Evolutionary conservation across 305 asterid species (phyloP).

Genomic region (Striga hermonthica): DNA sequence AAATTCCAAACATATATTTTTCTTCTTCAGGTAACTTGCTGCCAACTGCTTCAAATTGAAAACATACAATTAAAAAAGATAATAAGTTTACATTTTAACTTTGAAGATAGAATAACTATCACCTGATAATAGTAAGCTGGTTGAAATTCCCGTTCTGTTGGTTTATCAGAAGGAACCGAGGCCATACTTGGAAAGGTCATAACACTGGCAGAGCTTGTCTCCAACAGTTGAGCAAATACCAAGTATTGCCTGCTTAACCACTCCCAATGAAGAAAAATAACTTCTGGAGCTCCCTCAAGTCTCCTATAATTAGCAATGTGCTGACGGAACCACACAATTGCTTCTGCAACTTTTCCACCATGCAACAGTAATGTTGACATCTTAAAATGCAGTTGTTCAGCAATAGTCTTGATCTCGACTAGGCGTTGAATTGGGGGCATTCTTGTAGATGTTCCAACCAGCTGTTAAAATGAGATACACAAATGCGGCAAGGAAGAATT

Average conservation of each 20-base stretch:
- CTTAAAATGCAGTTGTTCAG: constrained; percentile 87
- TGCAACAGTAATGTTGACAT: constrained; percentile 81
- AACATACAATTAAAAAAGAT: constrained; percentile 15
- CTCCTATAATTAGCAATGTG: constrained; percentile 63
- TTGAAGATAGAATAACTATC: constrained; percentile 12
- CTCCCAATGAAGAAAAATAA: constrained; percentile 87
- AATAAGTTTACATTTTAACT: constrained; percentile 19
- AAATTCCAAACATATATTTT: constrained; percentile 63
- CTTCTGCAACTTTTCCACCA: constrained; percentile 81
- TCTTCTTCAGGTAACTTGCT: constrained; percentile 81
- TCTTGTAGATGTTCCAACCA: constrained; percentile 84
- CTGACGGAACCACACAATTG: constrained; percentile 79
- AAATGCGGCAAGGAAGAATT: constrained; percentile 22
- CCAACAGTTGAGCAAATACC: constrained; percentile 87
- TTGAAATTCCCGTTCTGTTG: constrained; percentile 78
- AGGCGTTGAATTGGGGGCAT: constrained; percentile 84
- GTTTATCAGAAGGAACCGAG: constrained; percentile 59
- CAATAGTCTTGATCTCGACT: constrained; percentile 80
- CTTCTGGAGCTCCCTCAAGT: constrained; percentile 75
- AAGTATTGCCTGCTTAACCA: constrained; percentile 93
- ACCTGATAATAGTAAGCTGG: constrained; percentile 95
- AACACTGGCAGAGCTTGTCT: constrained; percentile 60
- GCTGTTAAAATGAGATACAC: constrained; percentile 41
- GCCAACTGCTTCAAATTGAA: constrained; percentile 63
- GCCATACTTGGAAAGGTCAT: constrained; percentile 42